Conservation (phyloP, 495 filamentous ascomycete species). For the Penicillium parvum region DNA sequence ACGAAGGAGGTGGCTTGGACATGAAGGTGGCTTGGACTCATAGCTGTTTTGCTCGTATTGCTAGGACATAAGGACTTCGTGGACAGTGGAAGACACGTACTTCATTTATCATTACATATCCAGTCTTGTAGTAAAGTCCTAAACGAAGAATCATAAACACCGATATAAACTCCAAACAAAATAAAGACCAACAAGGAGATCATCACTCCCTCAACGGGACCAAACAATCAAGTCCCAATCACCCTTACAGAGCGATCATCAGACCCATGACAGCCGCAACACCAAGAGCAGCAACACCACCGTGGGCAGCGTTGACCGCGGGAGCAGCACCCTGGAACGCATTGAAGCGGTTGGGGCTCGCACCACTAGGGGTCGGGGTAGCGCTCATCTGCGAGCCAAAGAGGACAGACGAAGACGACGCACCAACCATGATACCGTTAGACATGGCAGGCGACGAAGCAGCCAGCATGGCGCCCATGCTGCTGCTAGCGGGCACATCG, state of each 20-base stretch:
- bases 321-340: slow-evolving; percentile 22
- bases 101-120: slow-evolving; percentile 24
- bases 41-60: too few species aligned
- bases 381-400: slow-evolving; percentile 13
- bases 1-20: slow-evolving; percentile 22
- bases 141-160: slow-evolving; percentile 1
- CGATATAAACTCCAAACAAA: slow-evolving; percentile 10
- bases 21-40: background rate
- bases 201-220: background rate
- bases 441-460: slow-evolving; percentile 11
- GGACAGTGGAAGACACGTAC: background rate
- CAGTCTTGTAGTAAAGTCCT: background rate
- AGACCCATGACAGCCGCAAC: slow-evolving; percentile 26
- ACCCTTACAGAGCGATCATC: slow-evolving; percentile 23
- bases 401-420: slow-evolving; percentile 15
- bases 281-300: slow-evolving; percentile 16
- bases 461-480: slow-evolving; percentile 11
- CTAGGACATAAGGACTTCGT: too few species aligned
- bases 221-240: background rate
- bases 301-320: slow-evolving; percentile 4
- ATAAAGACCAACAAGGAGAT: slow-evolving; percentile 1
- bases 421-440: slow-evolving; percentile 9
- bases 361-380: slow-evolving; percentile 19
- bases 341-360: slow-evolving; percentile 15
- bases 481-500: slow-evolving; percentile 14